Conservation (phyloP, 306 rosid genomes). For the barrel medic (Medicago truncatula) region MtrunA17r5.0-ANR NC_053048.1:43430001-43430500, state of each 20-base stretch:
- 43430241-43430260: slow-evolving; percentile 25
- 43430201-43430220: no score
- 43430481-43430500: no score
- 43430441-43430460: no score
- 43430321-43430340: neutral
- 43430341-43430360: neutral
- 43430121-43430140: no score
- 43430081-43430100: no score
- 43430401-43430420: neutral
- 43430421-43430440: no score
- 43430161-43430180: no score
- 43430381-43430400: slow-evolving; percentile 1
- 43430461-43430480: no score
- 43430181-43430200: no score
- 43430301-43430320: neutral
- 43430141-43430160: no score
- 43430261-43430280: slow-evolving; percentile 4
- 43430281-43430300: neutral
- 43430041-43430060: slow-evolving; percentile 36
- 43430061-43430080: neutral
- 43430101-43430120: no score
- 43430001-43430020: neutral
- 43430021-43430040: slow-evolving; percentile 37
- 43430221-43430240: slow-evolving; percentile 1
- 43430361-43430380: neutral